A percentile compares a stretch with the other conserved stretches of the same genome.
These are phyloP conservation scores for Parathielavia hyrcaniae DNA, from an alignment of 495 filamentous ascomycete species.

Conservation along the genomic window DNA sequence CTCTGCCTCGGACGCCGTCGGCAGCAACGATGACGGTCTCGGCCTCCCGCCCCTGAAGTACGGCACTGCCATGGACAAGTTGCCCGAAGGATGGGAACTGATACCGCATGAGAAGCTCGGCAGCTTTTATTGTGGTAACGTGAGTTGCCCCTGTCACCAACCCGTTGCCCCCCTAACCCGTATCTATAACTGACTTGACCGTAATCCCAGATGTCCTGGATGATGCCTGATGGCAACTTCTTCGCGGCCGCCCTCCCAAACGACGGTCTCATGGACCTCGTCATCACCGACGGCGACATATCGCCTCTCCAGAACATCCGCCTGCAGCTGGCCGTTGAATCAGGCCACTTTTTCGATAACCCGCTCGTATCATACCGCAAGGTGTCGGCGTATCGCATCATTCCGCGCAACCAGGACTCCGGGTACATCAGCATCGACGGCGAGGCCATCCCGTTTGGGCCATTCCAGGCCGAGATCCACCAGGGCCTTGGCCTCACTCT, in stretches of 20 bases:
- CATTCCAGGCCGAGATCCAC: conserved; percentile 88
- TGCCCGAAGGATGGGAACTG: conserved; percentile 70
- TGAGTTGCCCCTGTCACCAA: conserved; percentile 26
- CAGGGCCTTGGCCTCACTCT: conserved; percentile 77
- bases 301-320: conserved; percentile 54
- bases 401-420: conserved; percentile 56
- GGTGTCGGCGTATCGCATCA: conserved; percentile 72
- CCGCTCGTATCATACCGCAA: conserved; percentile 75
- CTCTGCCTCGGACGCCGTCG: conserved; percentile 2
- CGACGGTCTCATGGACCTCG: conserved; percentile 80
- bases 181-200: not conserved
- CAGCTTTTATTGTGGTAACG: conserved; percentile 90
- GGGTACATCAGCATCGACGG: conserved; percentile 93
- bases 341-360: conserved; percentile 68
- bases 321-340: conserved; percentile 63
- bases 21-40: conserved; percentile 8
- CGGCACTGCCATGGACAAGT: conserved; percentile 67
- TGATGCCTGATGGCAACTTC: conserved; percentile 81
- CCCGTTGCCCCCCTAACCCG: not conserved
- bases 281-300: conserved; percentile 73
- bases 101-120: conserved; percentile 69
- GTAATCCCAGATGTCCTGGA: conserved; percentile 64
- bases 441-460: conserved; percentile 74
- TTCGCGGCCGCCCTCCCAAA: conserved; percentile 79
- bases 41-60: conserved; percentile 68